A percentile compares a stretch with the other conserved stretches of the same genome.
These are phyloP conservation scores for Camelina neglecta DNA, from an alignment of 345 rosid genomes.

Conservation along the genomic window DNA sequence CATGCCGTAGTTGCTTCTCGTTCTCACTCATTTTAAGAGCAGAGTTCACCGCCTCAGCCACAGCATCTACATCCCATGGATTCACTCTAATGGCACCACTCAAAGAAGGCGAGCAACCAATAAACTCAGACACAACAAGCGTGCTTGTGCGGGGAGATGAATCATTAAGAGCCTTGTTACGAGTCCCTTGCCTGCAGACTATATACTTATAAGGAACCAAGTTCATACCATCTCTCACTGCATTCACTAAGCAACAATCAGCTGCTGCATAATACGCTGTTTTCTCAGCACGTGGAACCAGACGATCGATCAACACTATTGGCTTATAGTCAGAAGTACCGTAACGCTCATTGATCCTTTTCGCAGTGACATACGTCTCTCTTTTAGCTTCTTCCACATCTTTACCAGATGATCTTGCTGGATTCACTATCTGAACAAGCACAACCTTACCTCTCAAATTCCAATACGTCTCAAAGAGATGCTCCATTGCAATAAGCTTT, in stretches of 20 bases:
- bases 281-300: conserved; percentile 49
- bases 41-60: conserved; percentile 47
- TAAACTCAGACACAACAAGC: conserved; percentile 53
- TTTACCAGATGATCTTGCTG: conserved; percentile 50
- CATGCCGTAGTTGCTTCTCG: conserved; percentile 49
- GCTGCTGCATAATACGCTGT: conserved; percentile 52
- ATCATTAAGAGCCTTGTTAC: conserved; percentile 18
- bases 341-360: conserved; percentile 46
- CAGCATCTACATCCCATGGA: conserved; percentile 53
- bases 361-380: conserved; percentile 44
- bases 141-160: conserved; percentile 43
- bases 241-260: conserved; percentile 53
- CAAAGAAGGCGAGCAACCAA: conserved; percentile 56
- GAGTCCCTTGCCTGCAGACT: conserved; percentile 49
- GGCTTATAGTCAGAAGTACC: conserved; percentile 47
- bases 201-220: conserved; percentile 53
- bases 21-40: conserved; percentile 47
- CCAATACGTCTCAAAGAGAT: conserved; percentile 43
- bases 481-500: conserved; percentile 52
- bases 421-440: conserved; percentile 53
- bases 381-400: conserved; percentile 46
- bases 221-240: conserved; percentile 58
- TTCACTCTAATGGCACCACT: conserved; percentile 58
- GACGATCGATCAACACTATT: conserved; percentile 46
- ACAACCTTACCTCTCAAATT: conserved; percentile 42